A percentile compares a stretch with the other conserved stretches of the same genome.
Conservation (phyloP, 2,329 filamentous ascomycete genomes). For the Graphium sp. region DNA sequence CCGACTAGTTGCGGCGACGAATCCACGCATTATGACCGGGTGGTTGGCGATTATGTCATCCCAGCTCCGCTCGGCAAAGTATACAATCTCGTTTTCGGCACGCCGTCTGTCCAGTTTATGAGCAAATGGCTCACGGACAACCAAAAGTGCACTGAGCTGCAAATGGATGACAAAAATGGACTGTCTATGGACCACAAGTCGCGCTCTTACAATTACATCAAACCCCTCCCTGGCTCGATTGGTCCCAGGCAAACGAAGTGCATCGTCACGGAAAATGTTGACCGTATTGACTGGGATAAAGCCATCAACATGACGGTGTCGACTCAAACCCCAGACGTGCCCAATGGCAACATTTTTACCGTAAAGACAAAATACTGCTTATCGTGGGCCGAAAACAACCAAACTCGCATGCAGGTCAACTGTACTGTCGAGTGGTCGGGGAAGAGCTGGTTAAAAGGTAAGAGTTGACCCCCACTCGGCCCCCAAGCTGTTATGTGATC, state of each 20-base stretch:
- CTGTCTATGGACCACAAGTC: slow-evolving; percentile 58
- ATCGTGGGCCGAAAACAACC: slow-evolving; percentile 77
- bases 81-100: slow-evolving; percentile 76
- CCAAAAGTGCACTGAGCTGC: slow-evolving; percentile 78
- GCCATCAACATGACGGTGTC: slow-evolving; percentile 65
- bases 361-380: slow-evolving; percentile 92
- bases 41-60: slow-evolving; percentile 73
- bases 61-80: slow-evolving; percentile 82
- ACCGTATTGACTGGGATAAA: slow-evolving; percentile 74
- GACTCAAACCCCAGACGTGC: slow-evolving; percentile 87
- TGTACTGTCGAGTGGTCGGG: slow-evolving; percentile 91
- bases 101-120: slow-evolving; percentile 66
- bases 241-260: slow-evolving; percentile 93
- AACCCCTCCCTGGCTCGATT: slow-evolving; percentile 68
- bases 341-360: slow-evolving; percentile 78
- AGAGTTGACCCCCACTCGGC: slow-evolving; percentile 9
- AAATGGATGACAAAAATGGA: slow-evolving; percentile 72
- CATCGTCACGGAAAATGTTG: slow-evolving; percentile 71
- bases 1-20: slow-evolving; percentile 75
- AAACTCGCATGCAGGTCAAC: slow-evolving; percentile 72
- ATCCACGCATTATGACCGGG: slow-evolving; percentile 65
- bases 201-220: slow-evolving; percentile 74
- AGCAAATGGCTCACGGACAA: slow-evolving; percentile 71
- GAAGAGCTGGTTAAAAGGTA: slow-evolving; percentile 96
- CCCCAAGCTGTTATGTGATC: background rate